These are phyloP conservation scores for Naegleria lovaniensis DNA, from an alignment of 208 protist genomes.

Conservation along the genomic window DNA sequence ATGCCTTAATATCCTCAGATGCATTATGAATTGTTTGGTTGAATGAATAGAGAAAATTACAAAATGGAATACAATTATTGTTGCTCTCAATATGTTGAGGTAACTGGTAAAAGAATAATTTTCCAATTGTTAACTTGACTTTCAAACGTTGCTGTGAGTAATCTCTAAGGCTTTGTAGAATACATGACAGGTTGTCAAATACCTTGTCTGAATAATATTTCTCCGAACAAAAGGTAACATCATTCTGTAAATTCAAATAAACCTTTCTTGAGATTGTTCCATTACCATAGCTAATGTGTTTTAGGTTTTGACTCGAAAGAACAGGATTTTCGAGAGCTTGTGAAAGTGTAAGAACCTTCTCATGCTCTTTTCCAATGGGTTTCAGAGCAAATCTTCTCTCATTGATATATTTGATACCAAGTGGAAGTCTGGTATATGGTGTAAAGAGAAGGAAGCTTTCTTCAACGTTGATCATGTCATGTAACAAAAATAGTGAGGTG, in stretches of 20 bases:
- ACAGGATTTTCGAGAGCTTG: background rate
- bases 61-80: background rate
- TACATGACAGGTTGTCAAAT: background rate
- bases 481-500: background rate
- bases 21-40: background rate
- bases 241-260: background rate
- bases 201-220: background rate
- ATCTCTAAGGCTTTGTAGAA: background rate
- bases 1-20: background rate
- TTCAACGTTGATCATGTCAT: background rate
- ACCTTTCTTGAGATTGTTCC: background rate
- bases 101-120: background rate
- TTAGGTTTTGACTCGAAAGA: background rate
- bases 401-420: background rate
- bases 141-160: no score
- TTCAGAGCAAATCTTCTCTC: background rate
- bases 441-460: background rate
- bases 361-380: background rate
- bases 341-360: background rate
- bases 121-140: background rate
- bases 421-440: background rate
- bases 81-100: background rate
- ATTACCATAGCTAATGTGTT: background rate
- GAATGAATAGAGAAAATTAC: background rate
- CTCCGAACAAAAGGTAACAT: background rate